Conservation (phyloP, 1,284 basidiomycete species). For the Irpex rosettiformis region DNA sequence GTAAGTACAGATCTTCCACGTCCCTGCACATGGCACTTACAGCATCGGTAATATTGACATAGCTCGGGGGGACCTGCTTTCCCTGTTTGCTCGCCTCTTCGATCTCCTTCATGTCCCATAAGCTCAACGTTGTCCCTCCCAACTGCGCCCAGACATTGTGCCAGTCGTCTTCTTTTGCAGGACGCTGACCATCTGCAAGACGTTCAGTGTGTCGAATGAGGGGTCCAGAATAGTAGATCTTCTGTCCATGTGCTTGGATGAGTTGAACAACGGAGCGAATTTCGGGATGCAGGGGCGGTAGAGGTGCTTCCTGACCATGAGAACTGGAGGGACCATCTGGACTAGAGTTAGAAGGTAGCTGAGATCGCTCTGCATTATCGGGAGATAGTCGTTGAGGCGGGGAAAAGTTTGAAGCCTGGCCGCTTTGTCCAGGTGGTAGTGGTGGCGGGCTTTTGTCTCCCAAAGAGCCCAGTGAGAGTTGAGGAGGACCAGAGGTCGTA, state of each 20-base stretch:
- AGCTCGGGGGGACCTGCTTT: slow-evolving; percentile 80
- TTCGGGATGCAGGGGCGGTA: slow-evolving; percentile 63
- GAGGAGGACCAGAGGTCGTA: background rate
- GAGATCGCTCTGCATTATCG: background rate
- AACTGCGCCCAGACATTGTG: slow-evolving; percentile 91
- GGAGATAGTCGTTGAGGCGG: background rate
- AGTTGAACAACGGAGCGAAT: slow-evolving; percentile 73
- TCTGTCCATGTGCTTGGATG: slow-evolving; percentile 67
- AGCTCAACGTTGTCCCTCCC: slow-evolving; percentile 87
- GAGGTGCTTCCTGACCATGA: slow-evolving; percentile 11
- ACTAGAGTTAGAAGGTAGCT: background rate
- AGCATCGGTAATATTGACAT: slow-evolving; percentile 85
- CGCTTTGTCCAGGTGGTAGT: background rate
- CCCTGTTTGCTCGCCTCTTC: slow-evolving; percentile 78
- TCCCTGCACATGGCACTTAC: slow-evolving; percentile 64
- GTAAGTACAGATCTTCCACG: slow-evolving; percentile 85
- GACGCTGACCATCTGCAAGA: slow-evolving; percentile 70
- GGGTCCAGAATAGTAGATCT: slow-evolving; percentile 81
- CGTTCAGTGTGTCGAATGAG: slow-evolving; percentile 71
- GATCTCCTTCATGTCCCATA: slow-evolving; percentile 87
- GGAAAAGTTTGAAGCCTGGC: background rate
- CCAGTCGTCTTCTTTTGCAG: slow-evolving; percentile 82
- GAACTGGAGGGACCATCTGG: slow-evolving; percentile 8
- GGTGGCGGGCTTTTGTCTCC: background rate
- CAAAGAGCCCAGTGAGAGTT: background rate